phyloP scores from a whole-genome alignment of 2,329 filamentous ascomycete species.

The Penicillium sp. region DNA sequence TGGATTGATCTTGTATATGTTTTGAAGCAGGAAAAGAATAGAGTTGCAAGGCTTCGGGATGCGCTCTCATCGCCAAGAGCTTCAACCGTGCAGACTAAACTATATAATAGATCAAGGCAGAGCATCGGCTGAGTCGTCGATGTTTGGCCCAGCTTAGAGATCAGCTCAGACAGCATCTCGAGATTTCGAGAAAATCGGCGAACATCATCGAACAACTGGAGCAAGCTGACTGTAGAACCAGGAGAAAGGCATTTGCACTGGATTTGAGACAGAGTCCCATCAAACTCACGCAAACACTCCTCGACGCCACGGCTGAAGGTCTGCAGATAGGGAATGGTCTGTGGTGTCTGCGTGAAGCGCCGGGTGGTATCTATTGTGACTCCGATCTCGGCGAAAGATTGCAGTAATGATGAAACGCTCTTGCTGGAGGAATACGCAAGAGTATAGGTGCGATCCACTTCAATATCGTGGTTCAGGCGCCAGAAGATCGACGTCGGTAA shows the following conservation, averaged over 20 bases:
- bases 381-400: conserved; percentile 51
- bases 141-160: conserved; percentile 55
- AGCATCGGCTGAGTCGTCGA: conserved; percentile 57
- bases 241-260: conserved; percentile 62
- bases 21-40: conserved; percentile 79
- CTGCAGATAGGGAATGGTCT: conserved; percentile 62
- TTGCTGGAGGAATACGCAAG: conserved; percentile 34
- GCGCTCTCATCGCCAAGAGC: conserved; percentile 61
- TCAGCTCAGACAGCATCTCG: conserved; percentile 59
- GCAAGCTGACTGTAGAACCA: conserved; percentile 61
- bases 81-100: conserved; percentile 67
- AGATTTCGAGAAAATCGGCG: conserved; percentile 55
- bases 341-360: conserved; percentile 46
- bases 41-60: conserved; percentile 62
- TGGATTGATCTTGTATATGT: conserved; percentile 78
- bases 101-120: conserved; percentile 77
- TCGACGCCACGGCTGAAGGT: conserved; percentile 67
- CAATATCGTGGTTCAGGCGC: conserved; percentile 34
- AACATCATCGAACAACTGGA: conserved; percentile 61
- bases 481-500: conserved; percentile 70
- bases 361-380: conserved; percentile 49
- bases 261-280: conserved; percentile 57
- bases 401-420: conserved; percentile 33
- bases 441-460: conserved; percentile 39
- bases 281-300: conserved; percentile 57